A percentile compares a stretch with the other conserved stretches of the same genome.
phyloP scores from a whole-genome alignment of 2,329 filamentous ascomycete genomes.

The Paracamarosporium sp. region DNA sequence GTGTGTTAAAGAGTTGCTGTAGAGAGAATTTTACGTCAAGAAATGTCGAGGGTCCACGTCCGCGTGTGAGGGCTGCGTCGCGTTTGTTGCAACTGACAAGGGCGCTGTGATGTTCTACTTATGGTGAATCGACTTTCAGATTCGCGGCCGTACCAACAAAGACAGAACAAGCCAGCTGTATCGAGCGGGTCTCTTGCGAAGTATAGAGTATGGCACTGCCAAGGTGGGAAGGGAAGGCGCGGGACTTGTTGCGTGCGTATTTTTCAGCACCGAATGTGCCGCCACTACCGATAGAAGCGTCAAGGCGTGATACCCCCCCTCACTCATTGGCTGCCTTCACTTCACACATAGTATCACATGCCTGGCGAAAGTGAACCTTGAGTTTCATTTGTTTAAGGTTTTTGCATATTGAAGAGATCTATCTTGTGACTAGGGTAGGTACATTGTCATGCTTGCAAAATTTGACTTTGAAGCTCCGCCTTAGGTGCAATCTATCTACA shows the following conservation, averaged over 20 bases:
- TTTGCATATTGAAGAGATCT: no score
- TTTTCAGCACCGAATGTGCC: constrained; percentile 1
- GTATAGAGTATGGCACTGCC: background rate
- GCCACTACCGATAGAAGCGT: background rate
- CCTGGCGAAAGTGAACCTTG: no score
- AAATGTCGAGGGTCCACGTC: background rate
- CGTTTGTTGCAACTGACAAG: background rate
- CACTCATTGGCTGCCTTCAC: background rate
- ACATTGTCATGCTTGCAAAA: no score
- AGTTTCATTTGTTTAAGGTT: background rate
- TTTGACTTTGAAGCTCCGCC: no score
- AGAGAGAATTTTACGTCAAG: constrained; percentile 4
- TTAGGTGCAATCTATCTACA: no score
- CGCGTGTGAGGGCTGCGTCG: background rate
- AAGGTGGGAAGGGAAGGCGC: background rate
- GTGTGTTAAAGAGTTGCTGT: background rate
- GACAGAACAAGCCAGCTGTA: background rate
- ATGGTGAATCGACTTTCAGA: background rate
- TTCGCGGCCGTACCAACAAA: background rate
- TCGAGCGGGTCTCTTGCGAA: background rate
- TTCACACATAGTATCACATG: no score
- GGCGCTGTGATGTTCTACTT: background rate
- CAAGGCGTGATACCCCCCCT: background rate
- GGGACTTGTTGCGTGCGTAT: background rate
- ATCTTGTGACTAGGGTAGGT: no score